Evolutionary conservation across 2,329 filamentous ascomycete genomes (phyloP).

Genomic region (Aspergillus amoenus): DNA sequence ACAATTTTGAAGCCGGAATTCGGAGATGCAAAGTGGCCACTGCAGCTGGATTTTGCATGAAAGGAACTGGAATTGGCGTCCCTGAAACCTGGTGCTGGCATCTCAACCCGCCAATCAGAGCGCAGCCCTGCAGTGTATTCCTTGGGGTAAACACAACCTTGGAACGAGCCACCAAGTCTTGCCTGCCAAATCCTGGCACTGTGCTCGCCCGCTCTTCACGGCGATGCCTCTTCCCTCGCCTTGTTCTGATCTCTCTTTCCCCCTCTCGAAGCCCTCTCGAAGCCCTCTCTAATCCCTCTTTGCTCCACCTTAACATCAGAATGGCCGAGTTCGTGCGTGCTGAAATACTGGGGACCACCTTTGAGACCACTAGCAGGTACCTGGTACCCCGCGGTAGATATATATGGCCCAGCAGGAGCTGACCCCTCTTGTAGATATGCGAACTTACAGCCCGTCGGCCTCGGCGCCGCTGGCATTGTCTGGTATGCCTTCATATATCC

Average conservation of each 20-base stretch:
- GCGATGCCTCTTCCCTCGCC: background rate
- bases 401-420: conserved; percentile 12
- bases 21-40: background rate
- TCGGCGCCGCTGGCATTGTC: conserved; percentile 97
- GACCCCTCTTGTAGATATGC: conserved; percentile 68
- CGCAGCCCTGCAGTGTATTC: background rate
- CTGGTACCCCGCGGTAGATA: background rate
- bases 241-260: background rate
- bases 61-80: background rate
- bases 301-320: conserved; percentile 37
- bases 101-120: conserved; percentile 19
- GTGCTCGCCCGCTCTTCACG: background rate
- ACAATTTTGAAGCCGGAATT: too few relatives aligned
- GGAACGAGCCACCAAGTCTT: background rate
- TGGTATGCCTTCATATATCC: conserved; percentile 61
- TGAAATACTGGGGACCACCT: conserved; percentile 98
- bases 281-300: background rate
- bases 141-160: background rate
- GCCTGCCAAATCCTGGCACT: background rate
- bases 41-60: too few relatives aligned
- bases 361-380: conserved; percentile 94
- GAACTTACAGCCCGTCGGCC: conserved; percentile 95
- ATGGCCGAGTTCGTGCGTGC: conserved; percentile 99
- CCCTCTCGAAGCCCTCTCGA: background rate
- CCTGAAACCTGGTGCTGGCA: conserved; percentile 12